These are phyloP conservation scores for Sarocladiaceae sp. DNA, from an alignment of 2,329 filamentous ascomycete species.

Conservation along the genomic window DNA sequence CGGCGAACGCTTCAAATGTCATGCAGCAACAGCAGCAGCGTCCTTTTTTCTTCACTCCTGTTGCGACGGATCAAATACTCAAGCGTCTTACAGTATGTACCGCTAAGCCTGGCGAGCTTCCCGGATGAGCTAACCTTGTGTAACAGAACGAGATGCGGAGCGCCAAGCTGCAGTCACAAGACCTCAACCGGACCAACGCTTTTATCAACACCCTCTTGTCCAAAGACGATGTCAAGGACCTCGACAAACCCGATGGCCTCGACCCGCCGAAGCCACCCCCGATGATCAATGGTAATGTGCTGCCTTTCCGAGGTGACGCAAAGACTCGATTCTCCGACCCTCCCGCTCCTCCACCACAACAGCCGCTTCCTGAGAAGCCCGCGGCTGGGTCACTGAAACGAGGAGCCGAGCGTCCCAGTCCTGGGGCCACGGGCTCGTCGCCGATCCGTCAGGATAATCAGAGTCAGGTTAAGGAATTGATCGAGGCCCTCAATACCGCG, in stretches of 20 bases:
- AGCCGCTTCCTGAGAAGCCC: conserved; percentile 88
- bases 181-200: conserved; percentile 74
- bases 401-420: conserved; percentile 66
- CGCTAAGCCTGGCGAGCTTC: not conserved
- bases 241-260: conserved; percentile 42
- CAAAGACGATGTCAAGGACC: conserved; percentile 59
- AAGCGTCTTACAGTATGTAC: conserved; percentile 45
- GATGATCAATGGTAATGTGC: conserved; percentile 37
- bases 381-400: conserved; percentile 71
- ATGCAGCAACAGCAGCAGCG: conserved; percentile 59
- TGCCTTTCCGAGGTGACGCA: conserved; percentile 61
- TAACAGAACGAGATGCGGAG: conserved; percentile 79
- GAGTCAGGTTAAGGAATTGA: conserved; percentile 75
- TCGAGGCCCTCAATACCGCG: conserved; percentile 75
- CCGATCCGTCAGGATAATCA: conserved; percentile 53
- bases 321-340: conserved; percentile 88
- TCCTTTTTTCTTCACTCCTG: conserved; percentile 79
- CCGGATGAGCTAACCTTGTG: conserved; percentile 11
- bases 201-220: conserved; percentile 73
- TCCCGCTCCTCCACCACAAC: conserved; percentile 86
- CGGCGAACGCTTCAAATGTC: conserved; percentile 48
- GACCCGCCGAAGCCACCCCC: conserved; percentile 30
- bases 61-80: conserved; percentile 91
- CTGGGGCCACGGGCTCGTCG: conserved; percentile 49
- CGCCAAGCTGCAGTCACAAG: conserved; percentile 80